Percentiles rank a stretch among this genome's conserved stretches.
Evolutionary conservation across 148 eudicot genomes (phyloP).

Genomic region (Rhododendron kiyosumense): DNA sequence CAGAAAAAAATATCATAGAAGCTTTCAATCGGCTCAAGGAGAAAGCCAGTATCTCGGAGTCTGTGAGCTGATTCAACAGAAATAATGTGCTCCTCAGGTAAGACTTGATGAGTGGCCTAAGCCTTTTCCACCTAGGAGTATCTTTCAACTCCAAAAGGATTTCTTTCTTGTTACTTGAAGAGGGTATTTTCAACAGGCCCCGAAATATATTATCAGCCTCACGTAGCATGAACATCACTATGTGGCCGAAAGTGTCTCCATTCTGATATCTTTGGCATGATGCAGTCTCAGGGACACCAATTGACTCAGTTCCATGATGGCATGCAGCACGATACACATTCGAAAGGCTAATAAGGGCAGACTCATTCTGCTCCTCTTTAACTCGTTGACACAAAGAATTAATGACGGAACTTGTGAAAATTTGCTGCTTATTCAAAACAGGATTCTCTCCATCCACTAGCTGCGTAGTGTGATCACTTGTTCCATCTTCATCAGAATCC

Average conservation of each 20-base stretch:
- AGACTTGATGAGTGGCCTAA: slow-evolving; percentile 70
- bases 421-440: slow-evolving; percentile 24
- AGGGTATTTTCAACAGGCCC: slow-evolving; percentile 42
- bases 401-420: slow-evolving; percentile 41
- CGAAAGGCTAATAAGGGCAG: slow-evolving; percentile 58
- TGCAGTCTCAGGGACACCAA: slow-evolving; percentile 14
- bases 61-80: slow-evolving; percentile 73
- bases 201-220: slow-evolving; percentile 74
- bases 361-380: slow-evolving; percentile 40
- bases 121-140: slow-evolving; percentile 59
- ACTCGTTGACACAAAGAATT: slow-evolving; percentile 49
- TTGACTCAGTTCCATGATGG: slow-evolving; percentile 66
- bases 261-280: slow-evolving; percentile 35
- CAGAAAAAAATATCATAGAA: slow-evolving; percentile 69
- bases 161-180: slow-evolving; percentile 56
- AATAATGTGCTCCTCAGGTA: slow-evolving; percentile 75
- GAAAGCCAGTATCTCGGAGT: slow-evolving; percentile 60
- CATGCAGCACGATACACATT: slow-evolving; percentile 85
- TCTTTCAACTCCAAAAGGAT: slow-evolving; percentile 47
- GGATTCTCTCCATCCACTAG: slow-evolving; percentile 26
- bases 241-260: slow-evolving; percentile 50
- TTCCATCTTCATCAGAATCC: slow-evolving; percentile 75
- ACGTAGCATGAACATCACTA: slow-evolving; percentile 58
- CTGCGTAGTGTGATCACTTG: slow-evolving; percentile 23
- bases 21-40: slow-evolving; percentile 60